Conservation (phyloP, 805 yeast species). For the Candida sanyiensis region DNA sequence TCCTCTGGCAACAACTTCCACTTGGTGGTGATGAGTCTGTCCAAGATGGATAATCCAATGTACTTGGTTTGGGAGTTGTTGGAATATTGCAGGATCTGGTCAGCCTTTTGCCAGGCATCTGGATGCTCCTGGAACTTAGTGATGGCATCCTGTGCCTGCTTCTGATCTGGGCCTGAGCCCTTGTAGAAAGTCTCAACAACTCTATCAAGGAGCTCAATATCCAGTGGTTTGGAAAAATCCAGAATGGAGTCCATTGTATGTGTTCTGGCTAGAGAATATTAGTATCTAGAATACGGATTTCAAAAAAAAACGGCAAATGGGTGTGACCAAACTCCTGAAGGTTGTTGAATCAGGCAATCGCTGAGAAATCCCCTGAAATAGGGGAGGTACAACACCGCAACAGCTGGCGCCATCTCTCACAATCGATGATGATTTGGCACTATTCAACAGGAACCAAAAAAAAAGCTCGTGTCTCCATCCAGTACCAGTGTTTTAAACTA, state of each 20-base stretch:
- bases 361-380: too few relatives aligned
- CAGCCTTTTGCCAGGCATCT: constrained; percentile 94
- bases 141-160: constrained; percentile 63
- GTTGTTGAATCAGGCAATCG: too few relatives aligned
- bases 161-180: constrained; percentile 65
- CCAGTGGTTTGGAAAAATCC: constrained; percentile 81
- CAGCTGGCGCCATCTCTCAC: too few relatives aligned
- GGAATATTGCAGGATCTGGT: constrained; percentile 75
- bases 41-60: constrained; percentile 85
- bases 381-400: too few relatives aligned
- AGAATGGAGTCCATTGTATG: constrained; percentile 76
- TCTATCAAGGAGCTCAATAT: constrained; percentile 70
- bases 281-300: too few relatives aligned
- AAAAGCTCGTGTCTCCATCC: too few relatives aligned
- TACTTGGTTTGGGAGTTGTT: constrained; percentile 83
- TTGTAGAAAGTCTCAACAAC: constrained; percentile 81
- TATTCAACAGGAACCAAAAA: too few relatives aligned
- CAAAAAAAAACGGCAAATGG: too few relatives aligned
- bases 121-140: constrained; percentile 88
- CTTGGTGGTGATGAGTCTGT: constrained; percentile 81
- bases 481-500: too few relatives aligned
- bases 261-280: constrained; percentile 1
- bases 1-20: constrained; percentile 91
- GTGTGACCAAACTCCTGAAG: too few relatives aligned
- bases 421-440: too few relatives aligned